A percentile compares a stretch with the other conserved stretches of the same genome.
phyloP scores from a whole-genome alignment of 306 rosid genomes.

The Dalbergia cultrata region DNA sequence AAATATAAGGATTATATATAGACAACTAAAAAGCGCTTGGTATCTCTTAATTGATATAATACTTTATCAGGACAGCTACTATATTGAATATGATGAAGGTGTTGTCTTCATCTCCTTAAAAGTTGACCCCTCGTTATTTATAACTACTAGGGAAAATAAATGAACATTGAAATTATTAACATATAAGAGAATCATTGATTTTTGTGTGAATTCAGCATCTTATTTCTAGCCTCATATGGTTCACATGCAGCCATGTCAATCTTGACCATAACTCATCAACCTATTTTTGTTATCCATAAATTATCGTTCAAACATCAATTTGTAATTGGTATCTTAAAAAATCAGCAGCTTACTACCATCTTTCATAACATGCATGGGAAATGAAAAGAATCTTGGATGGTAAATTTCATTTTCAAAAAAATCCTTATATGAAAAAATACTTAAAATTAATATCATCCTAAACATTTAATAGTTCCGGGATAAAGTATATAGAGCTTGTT shows the following conservation, averaged over 20 bases:
- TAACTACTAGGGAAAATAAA: constrained; percentile 2
- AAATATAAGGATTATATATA: not conserved
- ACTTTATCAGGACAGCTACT: constrained; percentile 17
- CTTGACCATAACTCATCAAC: constrained; percentile 26
- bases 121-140: constrained; percentile 31
- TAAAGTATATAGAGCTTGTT: too few relatives aligned
- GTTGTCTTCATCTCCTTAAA: constrained; percentile 47
- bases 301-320: constrained; percentile 3
- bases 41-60: constrained; percentile 8
- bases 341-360: not conserved
- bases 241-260: constrained; percentile 46
- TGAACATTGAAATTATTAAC: not conserved
- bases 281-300: constrained; percentile 8
- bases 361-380: constrained; percentile 2
- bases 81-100: constrained; percentile 43
- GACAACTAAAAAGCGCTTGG: constrained; percentile 16
- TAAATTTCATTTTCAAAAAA: not conserved
- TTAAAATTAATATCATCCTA: not conserved
- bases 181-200: not conserved
- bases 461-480: too few relatives aligned
- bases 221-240: constrained; percentile 22
- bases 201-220: constrained; percentile 19
- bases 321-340: not conserved
- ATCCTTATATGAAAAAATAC: not conserved
- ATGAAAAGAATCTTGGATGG: constrained; percentile 6